Conservation (phyloP, 2,329 filamentous ascomycete species). For the Cryphonectria nitschkei region DNA sequence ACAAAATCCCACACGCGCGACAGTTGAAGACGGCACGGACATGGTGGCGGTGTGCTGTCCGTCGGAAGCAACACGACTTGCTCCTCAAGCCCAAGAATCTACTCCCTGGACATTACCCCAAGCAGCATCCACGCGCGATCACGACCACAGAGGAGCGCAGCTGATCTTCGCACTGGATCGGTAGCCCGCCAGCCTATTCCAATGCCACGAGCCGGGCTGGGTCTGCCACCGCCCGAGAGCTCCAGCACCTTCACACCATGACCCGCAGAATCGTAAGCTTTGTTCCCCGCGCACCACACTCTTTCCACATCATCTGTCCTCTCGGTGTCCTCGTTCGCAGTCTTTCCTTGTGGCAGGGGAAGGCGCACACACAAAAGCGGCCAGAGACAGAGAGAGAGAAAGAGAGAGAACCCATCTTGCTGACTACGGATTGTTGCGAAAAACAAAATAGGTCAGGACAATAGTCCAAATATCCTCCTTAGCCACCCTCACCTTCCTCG, state of each 20-base stretch:
- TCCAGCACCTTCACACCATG: conserved; percentile 20
- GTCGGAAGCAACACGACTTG: conserved; percentile 29
- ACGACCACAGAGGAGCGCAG: neutral
- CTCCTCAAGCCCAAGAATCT: conserved; percentile 7
- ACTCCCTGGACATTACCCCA: neutral
- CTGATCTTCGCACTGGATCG: conserved; percentile 12
- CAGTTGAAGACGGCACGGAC: conserved; percentile 18
- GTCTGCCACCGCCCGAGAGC: conserved; percentile 24
- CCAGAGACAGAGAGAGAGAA: no score
- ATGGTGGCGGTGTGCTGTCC: conserved; percentile 27
- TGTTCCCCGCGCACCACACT: neutral
- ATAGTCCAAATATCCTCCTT: conserved; percentile 75
- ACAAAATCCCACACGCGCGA: no score
- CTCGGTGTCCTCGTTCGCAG: neutral
- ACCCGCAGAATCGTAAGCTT: conserved; percentile 29
- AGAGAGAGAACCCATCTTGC: neutral
- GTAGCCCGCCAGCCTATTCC: conserved; percentile 7
- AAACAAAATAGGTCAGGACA: conserved; percentile 60
- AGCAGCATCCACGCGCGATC: neutral
- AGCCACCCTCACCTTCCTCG: conserved; percentile 66
- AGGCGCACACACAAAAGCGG: neutral
- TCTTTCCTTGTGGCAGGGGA: neutral
- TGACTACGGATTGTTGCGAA: neutral
- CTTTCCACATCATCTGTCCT: neutral
- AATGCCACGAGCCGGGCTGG: conserved; percentile 28